Percentiles rank a stretch among this genome's conserved stretches.
Evolutionary conservation across 139 green algal species (phyloP).

Genomic region (Asterochloris erici): DNA sequence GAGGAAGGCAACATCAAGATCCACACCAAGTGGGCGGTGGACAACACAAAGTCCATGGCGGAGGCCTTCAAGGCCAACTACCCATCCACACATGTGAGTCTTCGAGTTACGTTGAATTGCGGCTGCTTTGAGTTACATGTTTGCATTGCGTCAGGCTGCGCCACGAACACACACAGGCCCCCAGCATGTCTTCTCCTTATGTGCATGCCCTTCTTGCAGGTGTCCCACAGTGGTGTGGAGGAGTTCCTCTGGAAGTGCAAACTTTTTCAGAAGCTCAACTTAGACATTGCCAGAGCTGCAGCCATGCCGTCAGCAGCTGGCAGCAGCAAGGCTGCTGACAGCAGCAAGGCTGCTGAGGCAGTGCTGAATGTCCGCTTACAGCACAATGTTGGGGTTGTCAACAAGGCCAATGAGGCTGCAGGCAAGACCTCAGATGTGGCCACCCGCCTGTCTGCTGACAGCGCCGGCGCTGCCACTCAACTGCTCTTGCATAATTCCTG

Average conservation of each 20-base stretch:
- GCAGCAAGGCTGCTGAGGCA: no score
- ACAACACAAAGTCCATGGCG: slow-evolving; percentile 38
- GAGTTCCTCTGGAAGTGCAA: slow-evolving; percentile 42
- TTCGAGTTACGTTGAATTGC: background rate
- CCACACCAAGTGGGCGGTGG: slow-evolving; percentile 42
- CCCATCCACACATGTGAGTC: slow-evolving; percentile 26
- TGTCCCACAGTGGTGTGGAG: slow-evolving; percentile 29
- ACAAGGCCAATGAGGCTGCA: no score
- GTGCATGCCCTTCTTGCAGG: background rate
- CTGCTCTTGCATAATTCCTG: background rate
- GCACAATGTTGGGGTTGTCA: no score
- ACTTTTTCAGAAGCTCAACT: slow-evolving; percentile 11
- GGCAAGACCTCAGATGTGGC: no score
- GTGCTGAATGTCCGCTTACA: no score
- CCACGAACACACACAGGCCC: background rate
- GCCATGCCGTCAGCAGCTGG: no score
- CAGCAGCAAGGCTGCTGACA: no score
- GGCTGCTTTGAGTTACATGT: background rate
- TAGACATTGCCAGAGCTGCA: no score
- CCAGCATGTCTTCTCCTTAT: background rate
- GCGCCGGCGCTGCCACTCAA: no score
- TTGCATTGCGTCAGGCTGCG: background rate
- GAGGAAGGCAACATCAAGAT: slow-evolving; percentile 24
- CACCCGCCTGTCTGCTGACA: no score
- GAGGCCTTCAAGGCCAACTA: slow-evolving; percentile 53